phyloP scores from a whole-genome alignment of 169 alveolate species.

The Cryptosporidium baileyi region DNA sequence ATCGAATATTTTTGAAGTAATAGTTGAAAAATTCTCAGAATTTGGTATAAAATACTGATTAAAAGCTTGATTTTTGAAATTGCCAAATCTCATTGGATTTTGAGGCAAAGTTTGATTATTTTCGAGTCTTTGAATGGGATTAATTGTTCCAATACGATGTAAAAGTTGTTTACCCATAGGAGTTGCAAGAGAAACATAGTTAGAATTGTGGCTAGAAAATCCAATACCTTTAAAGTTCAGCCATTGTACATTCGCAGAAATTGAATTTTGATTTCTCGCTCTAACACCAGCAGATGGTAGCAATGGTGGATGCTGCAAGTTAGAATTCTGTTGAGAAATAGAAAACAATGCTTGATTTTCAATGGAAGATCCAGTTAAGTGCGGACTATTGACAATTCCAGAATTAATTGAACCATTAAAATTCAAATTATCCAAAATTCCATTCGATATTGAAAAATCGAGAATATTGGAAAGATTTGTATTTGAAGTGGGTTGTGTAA shows the following conservation, averaged over 20 bases:
- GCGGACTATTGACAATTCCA: not conserved
- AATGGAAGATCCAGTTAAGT: constrained; percentile 14
- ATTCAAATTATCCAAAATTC: constrained; percentile 7
- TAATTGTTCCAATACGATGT: constrained; percentile 48
- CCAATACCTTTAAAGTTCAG: constrained; percentile 45
- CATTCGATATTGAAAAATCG: constrained; percentile 33
- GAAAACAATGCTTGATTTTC: constrained; percentile 30
- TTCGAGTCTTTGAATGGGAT: constrained; percentile 60
- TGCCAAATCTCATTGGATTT: not conserved
- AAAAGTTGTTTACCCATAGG: constrained; percentile 62
- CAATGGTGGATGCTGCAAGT: not conserved
- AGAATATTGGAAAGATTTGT: not conserved
- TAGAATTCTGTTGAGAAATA: not conserved
- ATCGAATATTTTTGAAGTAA: not conserved
- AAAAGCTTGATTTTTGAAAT: not conserved
- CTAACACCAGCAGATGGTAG: constrained; percentile 4
- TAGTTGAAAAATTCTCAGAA: not conserved
- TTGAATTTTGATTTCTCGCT: constrained; percentile 19
- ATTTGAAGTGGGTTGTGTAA: not conserved
- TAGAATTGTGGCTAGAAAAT: constrained; percentile 8
- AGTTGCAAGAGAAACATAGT: constrained; percentile 49
- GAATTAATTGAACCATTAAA: not conserved
- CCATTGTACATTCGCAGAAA: constrained; percentile 30
- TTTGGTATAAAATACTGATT: too few relatives aligned
- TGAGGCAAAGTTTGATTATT: not conserved